These are phyloP conservation scores for Plasmodium adleri DNA, from an alignment of 169 alveolate species.

Conservation along the genomic window DNA sequence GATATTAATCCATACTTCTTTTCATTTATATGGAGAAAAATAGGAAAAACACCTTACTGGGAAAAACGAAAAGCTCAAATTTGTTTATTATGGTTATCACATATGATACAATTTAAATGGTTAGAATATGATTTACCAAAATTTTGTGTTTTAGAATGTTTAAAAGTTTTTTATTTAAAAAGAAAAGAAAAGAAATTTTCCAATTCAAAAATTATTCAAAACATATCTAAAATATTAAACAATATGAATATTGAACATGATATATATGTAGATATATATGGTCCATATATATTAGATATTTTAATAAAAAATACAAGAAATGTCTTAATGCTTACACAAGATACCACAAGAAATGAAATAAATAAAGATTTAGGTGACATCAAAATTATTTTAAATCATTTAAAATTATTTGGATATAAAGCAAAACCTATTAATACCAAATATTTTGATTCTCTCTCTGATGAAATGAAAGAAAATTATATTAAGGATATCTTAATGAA, in stretches of 20 bases:
- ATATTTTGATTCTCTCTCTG: constrained; percentile 33
- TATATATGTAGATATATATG: constrained; percentile 48
- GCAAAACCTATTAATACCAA: constrained; percentile 45
- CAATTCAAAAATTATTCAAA: constrained; percentile 24
- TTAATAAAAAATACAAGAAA: constrained; percentile 52
- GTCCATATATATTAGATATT: constrained; percentile 68
- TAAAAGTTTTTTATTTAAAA: constrained; percentile 60
- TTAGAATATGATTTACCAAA: constrained; percentile 77
- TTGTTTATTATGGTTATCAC: constrained; percentile 85
- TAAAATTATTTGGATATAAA: constrained; percentile 66
- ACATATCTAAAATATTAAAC: constrained; percentile 38
- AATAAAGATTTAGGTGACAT: constrained; percentile 44
- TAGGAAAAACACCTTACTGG: constrained; percentile 84
- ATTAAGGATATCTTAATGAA: constrained; percentile 12
- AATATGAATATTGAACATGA: constrained; percentile 38
- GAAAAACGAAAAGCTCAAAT: constrained; percentile 78
- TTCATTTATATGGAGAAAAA: constrained; percentile 84
- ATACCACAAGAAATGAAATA: constrained; percentile 74
- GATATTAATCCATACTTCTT: constrained; percentile 80
- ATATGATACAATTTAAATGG: constrained; percentile 81
- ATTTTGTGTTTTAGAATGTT: constrained; percentile 81
- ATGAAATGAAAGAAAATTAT: constrained; percentile 9
- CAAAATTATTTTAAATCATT: constrained; percentile 50
- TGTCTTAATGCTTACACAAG: constrained; percentile 72
- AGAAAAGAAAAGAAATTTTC: constrained; percentile 75